Conservation (phyloP, 805 yeast species). For the Scheffersomyces stipitis region DNA sequence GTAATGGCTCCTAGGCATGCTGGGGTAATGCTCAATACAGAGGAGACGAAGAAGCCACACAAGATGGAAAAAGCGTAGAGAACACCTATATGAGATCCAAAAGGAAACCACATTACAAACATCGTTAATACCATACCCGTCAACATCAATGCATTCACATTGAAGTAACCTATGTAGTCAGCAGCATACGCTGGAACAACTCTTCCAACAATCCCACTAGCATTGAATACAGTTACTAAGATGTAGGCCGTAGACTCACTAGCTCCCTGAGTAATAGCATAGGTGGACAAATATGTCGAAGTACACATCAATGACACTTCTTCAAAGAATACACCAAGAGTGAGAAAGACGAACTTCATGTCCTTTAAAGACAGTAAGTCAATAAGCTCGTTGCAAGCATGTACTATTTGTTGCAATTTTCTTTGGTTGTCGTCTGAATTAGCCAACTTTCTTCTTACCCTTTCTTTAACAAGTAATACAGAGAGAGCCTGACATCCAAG, state of each 20-base stretch:
- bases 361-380: conserved; percentile 42
- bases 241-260: conserved; percentile 42
- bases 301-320: conserved; percentile 56
- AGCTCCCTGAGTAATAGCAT: conserved; percentile 52
- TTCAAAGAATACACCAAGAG: conserved; percentile 41
- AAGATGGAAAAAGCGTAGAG: conserved; percentile 53
- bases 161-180: conserved; percentile 56
- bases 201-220: conserved; percentile 52
- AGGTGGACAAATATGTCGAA: conserved; percentile 56
- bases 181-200: conserved; percentile 55
- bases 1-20: conserved; percentile 68
- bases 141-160: conserved; percentile 53
- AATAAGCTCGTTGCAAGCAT: conserved; percentile 18
- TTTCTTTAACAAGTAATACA: conserved; percentile 14
- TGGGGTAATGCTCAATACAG: conserved; percentile 65
- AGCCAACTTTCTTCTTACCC: conserved; percentile 6
- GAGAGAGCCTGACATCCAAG: conserved; percentile 13
- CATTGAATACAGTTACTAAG: conserved; percentile 48
- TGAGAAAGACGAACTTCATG: conserved; percentile 31
- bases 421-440: background rate
- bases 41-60: conserved; percentile 61
- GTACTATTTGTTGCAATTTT: conserved; percentile 1
- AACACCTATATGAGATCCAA: conserved; percentile 44
- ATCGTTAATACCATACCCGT: conserved; percentile 45
- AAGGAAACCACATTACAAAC: conserved; percentile 66